A percentile compares a stretch with the other conserved stretches of the same genome.
phyloP scores from a whole-genome alignment of 164 flowering plant species.

The Tinospora cordifolia region DNA sequence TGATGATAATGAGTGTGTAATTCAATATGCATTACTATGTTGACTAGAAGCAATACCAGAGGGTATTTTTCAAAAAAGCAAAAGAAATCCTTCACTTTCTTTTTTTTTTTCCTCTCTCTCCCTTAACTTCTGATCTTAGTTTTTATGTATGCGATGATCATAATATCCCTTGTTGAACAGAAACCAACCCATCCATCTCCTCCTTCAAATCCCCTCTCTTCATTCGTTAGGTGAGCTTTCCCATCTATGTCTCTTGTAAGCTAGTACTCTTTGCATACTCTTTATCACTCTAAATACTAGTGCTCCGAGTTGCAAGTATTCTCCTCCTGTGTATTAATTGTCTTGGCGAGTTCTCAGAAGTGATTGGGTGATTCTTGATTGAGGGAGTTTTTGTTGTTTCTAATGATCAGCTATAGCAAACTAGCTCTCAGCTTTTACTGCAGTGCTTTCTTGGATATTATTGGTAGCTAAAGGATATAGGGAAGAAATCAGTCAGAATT shows the following conservation, averaged over 20 bases:
- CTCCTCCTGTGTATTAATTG: background rate
- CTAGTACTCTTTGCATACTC: background rate
- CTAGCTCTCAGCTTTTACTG: background rate
- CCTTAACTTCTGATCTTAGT: background rate
- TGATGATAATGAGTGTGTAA: slow-evolving; percentile 19
- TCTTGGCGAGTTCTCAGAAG: background rate
- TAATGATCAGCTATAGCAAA: background rate
- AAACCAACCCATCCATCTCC: background rate
- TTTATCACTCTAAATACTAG: background rate
- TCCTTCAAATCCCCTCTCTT: background rate
- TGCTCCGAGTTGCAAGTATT: background rate
- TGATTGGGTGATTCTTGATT: background rate
- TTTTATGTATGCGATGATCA: background rate
- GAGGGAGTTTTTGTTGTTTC: background rate
- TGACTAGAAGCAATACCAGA: slow-evolving; percentile 30
- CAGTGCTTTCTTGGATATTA: background rate
- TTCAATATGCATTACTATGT: slow-evolving; percentile 34
- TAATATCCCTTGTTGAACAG: background rate
- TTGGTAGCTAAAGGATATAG: background rate
- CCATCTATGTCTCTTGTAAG: slow-evolving; percentile 1
- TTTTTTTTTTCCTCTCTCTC: background rate
- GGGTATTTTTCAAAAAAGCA: background rate
- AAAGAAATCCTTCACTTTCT: background rate
- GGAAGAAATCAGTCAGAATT: background rate
- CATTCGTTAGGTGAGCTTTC: slow-evolving; percentile 1